Percentiles rank a stretch among this genome's conserved stretches.
These are phyloP conservation scores for Bocquillonia castaneifolia DNA, from an alignment of 441 rosid species.

Conservation along the genomic window DNA sequence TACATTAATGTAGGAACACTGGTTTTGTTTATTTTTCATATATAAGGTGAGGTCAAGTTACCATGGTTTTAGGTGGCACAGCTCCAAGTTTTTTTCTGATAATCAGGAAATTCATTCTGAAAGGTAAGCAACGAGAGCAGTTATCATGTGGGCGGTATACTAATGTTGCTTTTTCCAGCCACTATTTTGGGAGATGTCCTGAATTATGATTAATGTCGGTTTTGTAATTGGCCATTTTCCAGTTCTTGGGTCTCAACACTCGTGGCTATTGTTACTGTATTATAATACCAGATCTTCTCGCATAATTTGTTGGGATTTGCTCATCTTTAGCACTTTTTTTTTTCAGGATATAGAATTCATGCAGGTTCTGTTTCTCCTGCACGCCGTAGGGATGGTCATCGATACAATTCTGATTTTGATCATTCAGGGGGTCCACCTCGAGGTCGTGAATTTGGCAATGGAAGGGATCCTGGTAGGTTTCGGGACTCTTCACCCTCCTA, in stretches of 20 bases:
- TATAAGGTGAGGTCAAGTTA: conserved; percentile 27
- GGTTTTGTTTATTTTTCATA: conserved; percentile 19
- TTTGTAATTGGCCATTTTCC: conserved; percentile 23
- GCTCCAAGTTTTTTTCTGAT: conserved; percentile 14
- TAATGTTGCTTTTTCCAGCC: conserved; percentile 16
- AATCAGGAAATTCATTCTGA: conserved; percentile 17
- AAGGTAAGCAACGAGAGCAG: conserved; percentile 23
- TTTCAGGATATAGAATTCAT: conserved; percentile 69
- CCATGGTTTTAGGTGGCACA: conserved; percentile 20
- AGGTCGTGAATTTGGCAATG: conserved; percentile 46
- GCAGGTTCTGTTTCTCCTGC: conserved; percentile 74
- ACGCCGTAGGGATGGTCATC: conserved; percentile 54
- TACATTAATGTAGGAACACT: conserved; percentile 26
- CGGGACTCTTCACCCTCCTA: conserved; percentile 60
- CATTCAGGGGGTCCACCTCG: conserved; percentile 46
- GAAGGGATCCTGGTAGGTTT: conserved; percentile 65
- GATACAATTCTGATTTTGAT: conserved; percentile 49
- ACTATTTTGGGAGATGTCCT: conserved; percentile 23
- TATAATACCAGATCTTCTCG: conserved; percentile 19
- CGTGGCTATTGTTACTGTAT: conserved; percentile 19
- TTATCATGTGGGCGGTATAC: conserved; percentile 12
- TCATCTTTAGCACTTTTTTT: conserved; percentile 31
- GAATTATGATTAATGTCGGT: conserved; percentile 22
- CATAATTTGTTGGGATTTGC: conserved; percentile 18
- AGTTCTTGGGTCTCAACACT: conserved; percentile 25